Percentiles rank a stretch among this genome's conserved stretches.
phyloP scores from a whole-genome alignment of 164 flowering plant species.

The Stephania japonica region DNA sequence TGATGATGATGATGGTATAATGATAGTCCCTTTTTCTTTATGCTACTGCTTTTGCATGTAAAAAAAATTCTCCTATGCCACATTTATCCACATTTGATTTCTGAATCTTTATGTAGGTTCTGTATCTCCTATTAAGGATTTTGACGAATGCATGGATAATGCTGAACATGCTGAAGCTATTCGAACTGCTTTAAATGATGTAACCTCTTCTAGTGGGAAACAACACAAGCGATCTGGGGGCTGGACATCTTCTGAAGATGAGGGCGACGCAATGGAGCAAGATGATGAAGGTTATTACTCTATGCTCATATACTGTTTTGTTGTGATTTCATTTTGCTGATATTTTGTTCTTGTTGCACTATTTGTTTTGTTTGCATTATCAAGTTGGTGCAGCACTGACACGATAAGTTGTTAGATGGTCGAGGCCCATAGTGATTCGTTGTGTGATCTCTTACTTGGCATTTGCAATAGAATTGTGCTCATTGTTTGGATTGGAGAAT shows the following conservation, averaged over 20 bases:
- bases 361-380: background rate
- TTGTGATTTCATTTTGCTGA: background rate
- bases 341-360: background rate
- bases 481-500: background rate
- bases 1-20: conserved; percentile 43
- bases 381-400: background rate
- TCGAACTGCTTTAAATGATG: conserved; percentile 60
- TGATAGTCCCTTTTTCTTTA: background rate
- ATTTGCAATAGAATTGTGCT: background rate
- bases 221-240: conserved; percentile 31
- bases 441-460: background rate
- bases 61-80: background rate
- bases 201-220: conserved; percentile 63
- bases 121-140: conserved; percentile 49
- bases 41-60: background rate
- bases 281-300: conserved; percentile 53
- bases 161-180: conserved; percentile 69
- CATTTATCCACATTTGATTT: background rate
- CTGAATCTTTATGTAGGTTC: conserved; percentile 41
- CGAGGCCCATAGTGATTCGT: background rate
- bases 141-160: conserved; percentile 41
- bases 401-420: background rate
- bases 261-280: conserved; percentile 75
- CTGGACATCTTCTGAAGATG: conserved; percentile 97
- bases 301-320: background rate